Base-by-base conservation (phyloP, 768 basidiomycete species). In the Wakefieldia striispora region DNA sequence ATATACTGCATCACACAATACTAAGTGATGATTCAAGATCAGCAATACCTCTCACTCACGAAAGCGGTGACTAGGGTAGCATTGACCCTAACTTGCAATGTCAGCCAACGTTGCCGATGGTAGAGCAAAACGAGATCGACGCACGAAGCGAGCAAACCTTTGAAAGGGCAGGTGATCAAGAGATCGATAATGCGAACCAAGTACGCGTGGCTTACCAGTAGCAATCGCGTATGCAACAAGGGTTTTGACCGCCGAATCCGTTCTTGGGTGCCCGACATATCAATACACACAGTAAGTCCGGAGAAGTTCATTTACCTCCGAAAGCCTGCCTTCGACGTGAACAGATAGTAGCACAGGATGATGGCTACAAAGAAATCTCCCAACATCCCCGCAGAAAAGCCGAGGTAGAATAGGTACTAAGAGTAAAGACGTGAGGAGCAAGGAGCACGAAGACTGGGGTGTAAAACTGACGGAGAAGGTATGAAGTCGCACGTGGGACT, bases 361-460 rank as follows among this genome's bases (percentile, higher is more conserved):
- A 75, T 45, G 8, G 82, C 77, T 21, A 84, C 74, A 38, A 75
- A 72, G 4, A 78, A 55, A 58, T 84, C 82, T 17, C 75, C 76
- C 5, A 71, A 60, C 9, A 78, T 71, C 0, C 77, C 75, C 0
- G 75, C 61, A 4, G 72, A 75, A 49, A 83, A 81, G 50, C 76
- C 74, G 47, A 78, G 49, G 56, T 80, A 82, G 57, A 84, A 65
- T 23, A 79, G 56, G 26, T 47, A 63, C 83, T 85, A 52, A 29
- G 14, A 33, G 33, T 14, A 20, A 29, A 3, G n/a, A 5, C 16
- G 11, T 53, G 16, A 57, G 51, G 19, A 34, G 47, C 16, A 5
- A 33, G 20, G 16, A 13, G 17, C 5, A 38, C 2, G 5, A 16
- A 16, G 19, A 39, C 39, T 12, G 3, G 40, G 13, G 4, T 4